phyloP scores from a whole-genome alignment of 331 rosid species.

The Prunus yedoensis region DNA sequence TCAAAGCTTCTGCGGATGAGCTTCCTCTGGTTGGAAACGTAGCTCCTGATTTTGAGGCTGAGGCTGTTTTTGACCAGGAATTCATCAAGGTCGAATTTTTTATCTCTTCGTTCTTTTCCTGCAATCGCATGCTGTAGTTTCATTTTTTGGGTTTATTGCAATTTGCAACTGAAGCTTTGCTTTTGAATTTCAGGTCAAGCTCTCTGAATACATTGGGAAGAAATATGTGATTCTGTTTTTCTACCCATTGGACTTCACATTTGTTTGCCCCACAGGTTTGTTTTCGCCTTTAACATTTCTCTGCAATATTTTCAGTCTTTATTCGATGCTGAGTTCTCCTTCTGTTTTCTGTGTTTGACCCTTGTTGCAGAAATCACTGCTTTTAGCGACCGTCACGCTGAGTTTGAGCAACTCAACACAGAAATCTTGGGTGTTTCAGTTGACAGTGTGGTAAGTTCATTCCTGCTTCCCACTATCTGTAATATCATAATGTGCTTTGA shows the following conservation, averaged over 20 bases:
- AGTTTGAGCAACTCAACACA: constrained; percentile 65
- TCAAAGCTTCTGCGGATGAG: constrained; percentile 65
- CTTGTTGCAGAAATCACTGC: constrained; percentile 80
- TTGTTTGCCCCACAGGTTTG: constrained; percentile 95
- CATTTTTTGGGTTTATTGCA: neutral
- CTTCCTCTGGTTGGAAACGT: constrained; percentile 75
- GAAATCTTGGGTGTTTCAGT: constrained; percentile 85
- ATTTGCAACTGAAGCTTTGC: neutral
- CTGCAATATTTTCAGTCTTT: constrained; percentile 1
- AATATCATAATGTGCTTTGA: neutral
- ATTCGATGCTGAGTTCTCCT: constrained; percentile 5
- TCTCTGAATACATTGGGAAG: constrained; percentile 85
- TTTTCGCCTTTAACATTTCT: constrained; percentile 3
- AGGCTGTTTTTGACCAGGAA: constrained; percentile 92
- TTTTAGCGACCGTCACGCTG: constrained; percentile 81
- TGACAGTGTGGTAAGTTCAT: constrained; percentile 79
- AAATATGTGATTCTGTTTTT: constrained; percentile 90
- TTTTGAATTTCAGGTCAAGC: constrained; percentile 61
- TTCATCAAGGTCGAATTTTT: constrained; percentile 55
- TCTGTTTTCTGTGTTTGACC: neutral
- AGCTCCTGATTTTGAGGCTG: constrained; percentile 90
- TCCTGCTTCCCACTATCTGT: neutral
- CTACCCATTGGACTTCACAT: constrained; percentile 96
- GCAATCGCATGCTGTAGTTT: neutral
- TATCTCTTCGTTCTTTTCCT: neutral